Base-by-base conservation (phyloP, 768 basidiomycete genomes). In the Calocybe indica region DNA sequence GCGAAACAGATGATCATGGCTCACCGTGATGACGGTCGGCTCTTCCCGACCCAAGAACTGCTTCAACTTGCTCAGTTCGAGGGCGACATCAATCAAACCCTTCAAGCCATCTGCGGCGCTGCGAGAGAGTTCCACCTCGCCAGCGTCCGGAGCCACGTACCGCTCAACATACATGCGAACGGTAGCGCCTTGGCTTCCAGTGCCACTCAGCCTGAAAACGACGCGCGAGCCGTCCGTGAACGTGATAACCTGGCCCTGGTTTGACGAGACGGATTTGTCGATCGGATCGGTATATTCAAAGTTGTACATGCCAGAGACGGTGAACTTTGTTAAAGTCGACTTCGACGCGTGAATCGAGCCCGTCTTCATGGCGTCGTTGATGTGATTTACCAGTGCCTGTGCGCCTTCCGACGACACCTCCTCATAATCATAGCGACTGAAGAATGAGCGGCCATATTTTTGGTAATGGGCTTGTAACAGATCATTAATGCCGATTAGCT, bases 201-300 rank as follows among this genome's bases (percentile, higher is more conserved):
- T 99, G 48, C 96, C 96, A 52, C 90, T 93, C 45, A 99, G 73
- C 50, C 96, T 82, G 80, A 96, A 97, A 46, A 98, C 91, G 50
- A 99, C 88, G 34, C 96, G 79, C 40, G 87, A 90, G 6, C 95
- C 96, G 62, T 98, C 96, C 30, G 72, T 68, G 70, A 99, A 99
- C 44, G 79, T 78, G 62, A 98, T 83, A 62, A 94, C 87, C 57
- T 97, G 88, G 1, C 96, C 96, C 63, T 99, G 96, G 66, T 98
- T 97, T 68, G 84, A 83, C 55, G 89, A 92, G 52, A 97, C 79
- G 39, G 88, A 91, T 46, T 83, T 73, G 63, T 99, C 96, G 66
- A 98, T 97, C n/a, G 96, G 96, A 66, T 99, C 96, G 42, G 83
- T 96, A 78, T 99, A 99, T 62, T 87, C 81, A 63, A 99, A 99